Evolutionary conservation across 2,329 filamentous ascomycete genomes (phyloP).

Genomic region (Colletotrichum sp.): DNA sequence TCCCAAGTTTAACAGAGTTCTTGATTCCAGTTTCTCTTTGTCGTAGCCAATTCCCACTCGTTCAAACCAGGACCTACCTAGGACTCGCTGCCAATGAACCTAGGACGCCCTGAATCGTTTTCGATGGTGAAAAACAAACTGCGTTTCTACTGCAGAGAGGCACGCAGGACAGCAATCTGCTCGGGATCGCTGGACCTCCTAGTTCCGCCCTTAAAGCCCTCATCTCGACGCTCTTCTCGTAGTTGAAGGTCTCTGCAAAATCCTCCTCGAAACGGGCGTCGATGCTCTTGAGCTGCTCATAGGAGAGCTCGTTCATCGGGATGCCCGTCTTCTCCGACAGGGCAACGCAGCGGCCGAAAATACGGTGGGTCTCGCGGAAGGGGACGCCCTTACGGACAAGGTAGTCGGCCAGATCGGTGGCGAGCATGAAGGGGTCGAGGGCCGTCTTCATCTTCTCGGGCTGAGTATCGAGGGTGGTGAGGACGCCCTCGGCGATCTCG

Average conservation of each 20-base stretch:
- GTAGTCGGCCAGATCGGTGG: slow-evolving; percentile 71
- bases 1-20: background rate
- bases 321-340: slow-evolving; percentile 68
- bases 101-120: background rate
- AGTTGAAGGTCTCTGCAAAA: slow-evolving; percentile 75
- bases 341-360: slow-evolving; percentile 73
- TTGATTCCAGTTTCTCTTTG: background rate
- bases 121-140: too few relatives aligned
- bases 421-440: slow-evolving; percentile 84
- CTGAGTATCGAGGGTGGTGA: slow-evolving; percentile 73
- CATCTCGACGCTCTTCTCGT: slow-evolving; percentile 83
- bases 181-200: slow-evolving; percentile 71
- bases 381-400: slow-evolving; percentile 72
- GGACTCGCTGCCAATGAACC: background rate
- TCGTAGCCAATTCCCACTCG: background rate
- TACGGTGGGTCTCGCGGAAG: slow-evolving; percentile 82
- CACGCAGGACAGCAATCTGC: slow-evolving; percentile 58
- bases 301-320: slow-evolving; percentile 72
- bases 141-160: background rate
- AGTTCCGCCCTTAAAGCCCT: slow-evolving; percentile 78
- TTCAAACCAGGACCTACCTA: background rate
- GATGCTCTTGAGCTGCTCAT: slow-evolving; percentile 71
- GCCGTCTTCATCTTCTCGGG: slow-evolving; percentile 81
- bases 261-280: slow-evolving; percentile 75
- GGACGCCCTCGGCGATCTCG: slow-evolving; percentile 81